Percentiles rank a stretch among this genome's conserved stretches.
These are phyloP conservation scores for Eucalyptus pumila DNA, from an alignment of 345 rosid species.

Conservation along the genomic window DNA sequence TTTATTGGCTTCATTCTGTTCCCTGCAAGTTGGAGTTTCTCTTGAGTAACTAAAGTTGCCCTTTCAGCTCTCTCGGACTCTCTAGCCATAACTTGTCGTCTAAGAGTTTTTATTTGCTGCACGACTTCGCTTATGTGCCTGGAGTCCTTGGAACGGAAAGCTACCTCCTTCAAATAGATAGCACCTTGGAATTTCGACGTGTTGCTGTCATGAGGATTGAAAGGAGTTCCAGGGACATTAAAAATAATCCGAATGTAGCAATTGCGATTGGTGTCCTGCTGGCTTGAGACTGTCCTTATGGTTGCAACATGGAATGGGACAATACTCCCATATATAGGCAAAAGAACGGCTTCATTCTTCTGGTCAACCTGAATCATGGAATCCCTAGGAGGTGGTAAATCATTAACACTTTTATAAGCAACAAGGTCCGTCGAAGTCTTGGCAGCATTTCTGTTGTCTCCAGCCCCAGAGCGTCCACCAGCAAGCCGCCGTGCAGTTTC, in stretches of 20 bases:
- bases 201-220: conserved; percentile 68
- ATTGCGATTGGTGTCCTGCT: conserved; percentile 72
- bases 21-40: conserved; percentile 74
- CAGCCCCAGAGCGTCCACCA: conserved; percentile 49
- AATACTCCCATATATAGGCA: conserved; percentile 85
- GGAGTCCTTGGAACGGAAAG: conserved; percentile 86
- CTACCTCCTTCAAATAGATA: conserved; percentile 74
- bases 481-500: conserved; percentile 95
- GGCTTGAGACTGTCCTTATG: conserved; percentile 79
- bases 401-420: conserved; percentile 84
- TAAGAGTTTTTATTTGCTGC: conserved; percentile 62
- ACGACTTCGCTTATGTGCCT: conserved; percentile 88
- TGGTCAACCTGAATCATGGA: conserved; percentile 81
- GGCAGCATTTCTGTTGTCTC: conserved; percentile 44
- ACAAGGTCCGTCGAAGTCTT: conserved; percentile 59
- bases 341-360: conserved; percentile 75
- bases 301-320: conserved; percentile 91
- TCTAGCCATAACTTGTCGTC: conserved; percentile 68
- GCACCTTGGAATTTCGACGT: conserved; percentile 57
- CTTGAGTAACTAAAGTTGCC: conserved; percentile 88
- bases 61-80: conserved; percentile 92
- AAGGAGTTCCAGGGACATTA: conserved; percentile 80
- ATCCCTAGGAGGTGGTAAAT: conserved; percentile 62
- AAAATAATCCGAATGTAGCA: conserved; percentile 83
- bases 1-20: conserved; percentile 82